Percentiles rank a stretch among this genome's conserved stretches.
These are phyloP conservation scores for Marvania coccoides DNA, from an alignment of 139 green algal species.

Conservation along the genomic window DNA sequence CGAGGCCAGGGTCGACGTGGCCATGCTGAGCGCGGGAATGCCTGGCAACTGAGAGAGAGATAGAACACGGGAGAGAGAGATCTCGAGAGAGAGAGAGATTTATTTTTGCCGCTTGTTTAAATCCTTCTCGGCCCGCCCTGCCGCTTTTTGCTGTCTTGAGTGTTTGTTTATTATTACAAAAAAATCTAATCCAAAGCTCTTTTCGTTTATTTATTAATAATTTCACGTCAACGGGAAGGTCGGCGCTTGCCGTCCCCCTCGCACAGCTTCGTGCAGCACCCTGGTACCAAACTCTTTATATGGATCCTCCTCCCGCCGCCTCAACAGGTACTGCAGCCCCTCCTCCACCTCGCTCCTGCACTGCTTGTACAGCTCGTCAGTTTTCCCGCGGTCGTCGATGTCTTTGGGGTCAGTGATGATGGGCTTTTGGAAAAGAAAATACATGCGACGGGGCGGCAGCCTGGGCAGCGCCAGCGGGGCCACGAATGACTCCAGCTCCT, in stretches of 20 bases:
- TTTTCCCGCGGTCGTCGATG: slow-evolving; percentile 36
- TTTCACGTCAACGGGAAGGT: slow-evolving; percentile 53
- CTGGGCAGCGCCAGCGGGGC: slow-evolving; percentile 46
- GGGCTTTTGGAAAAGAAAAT: slow-evolving; percentile 82
- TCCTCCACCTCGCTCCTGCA: slow-evolving; percentile 51
- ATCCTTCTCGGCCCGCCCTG: not conserved
- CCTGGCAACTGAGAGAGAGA: too few relatives aligned
- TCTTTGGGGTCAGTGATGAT: slow-evolving; percentile 36
- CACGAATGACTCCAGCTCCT: slow-evolving; percentile 44
- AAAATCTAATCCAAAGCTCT: not conserved
- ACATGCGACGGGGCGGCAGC: slow-evolving; percentile 61
- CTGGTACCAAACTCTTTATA: slow-evolving; percentile 65
- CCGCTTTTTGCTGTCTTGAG: not conserved
- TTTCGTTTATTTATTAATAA: not conserved
- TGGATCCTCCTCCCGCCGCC: slow-evolving; percentile 62
- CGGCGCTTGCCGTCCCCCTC: slow-evolving; percentile 56
- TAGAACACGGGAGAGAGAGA: too few relatives aligned
- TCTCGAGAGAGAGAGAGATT: not conserved
- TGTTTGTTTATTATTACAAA: not conserved
- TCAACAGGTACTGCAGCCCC: slow-evolving; percentile 63
- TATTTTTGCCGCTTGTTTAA: not conserved
- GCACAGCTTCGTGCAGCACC: slow-evolving; percentile 64
- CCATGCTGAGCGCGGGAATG: not conserved
- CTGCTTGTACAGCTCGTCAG: slow-evolving; percentile 54
- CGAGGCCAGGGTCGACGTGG: slow-evolving; percentile 8